Evolutionary conservation across 2,329 filamentous ascomycete species (phyloP).

Genomic region (Juglanconis sp.): DNA sequence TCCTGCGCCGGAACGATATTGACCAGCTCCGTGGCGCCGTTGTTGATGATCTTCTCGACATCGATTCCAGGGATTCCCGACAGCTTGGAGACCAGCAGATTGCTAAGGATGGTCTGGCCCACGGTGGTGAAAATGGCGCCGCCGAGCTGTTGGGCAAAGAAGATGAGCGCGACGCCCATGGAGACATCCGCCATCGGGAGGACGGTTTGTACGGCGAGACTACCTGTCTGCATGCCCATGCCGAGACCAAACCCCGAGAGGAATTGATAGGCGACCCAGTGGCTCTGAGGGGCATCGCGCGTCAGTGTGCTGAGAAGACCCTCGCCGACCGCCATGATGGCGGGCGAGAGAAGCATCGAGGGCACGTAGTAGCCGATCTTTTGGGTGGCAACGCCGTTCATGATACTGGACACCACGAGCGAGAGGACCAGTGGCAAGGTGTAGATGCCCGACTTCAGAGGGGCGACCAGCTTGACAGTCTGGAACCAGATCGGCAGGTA

Average conservation of each 20-base stretch:
- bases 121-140: conserved; percentile 57
- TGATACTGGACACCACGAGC: conserved; percentile 49
- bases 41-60: conserved; percentile 39
- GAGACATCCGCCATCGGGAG: conserved; percentile 50
- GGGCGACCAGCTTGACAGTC: conserved; percentile 49
- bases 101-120: conserved; percentile 52
- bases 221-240: conserved; percentile 54
- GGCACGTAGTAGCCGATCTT: conserved; percentile 59
- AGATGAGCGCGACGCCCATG: conserved; percentile 52
- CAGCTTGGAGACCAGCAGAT: conserved; percentile 39
- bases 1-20: conserved; percentile 46
- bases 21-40: conserved; percentile 60
- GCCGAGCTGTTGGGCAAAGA: conserved; percentile 58
- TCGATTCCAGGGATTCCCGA: conserved; percentile 40
- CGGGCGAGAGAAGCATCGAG: conserved; percentile 50
- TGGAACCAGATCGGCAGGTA: conserved; percentile 58
- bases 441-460: conserved; percentile 54
- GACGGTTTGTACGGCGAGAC: conserved; percentile 55
- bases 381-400: conserved; percentile 47
- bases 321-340: conserved; percentile 48
- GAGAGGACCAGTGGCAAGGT: conserved; percentile 56
- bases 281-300: conserved; percentile 40
- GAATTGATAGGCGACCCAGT: conserved; percentile 61
- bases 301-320: conserved; percentile 57
- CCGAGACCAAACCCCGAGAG: conserved; percentile 58